Evolutionary conservation across 148 eudicot genomes (phyloP), one percentile per base, ranked within the genome.

Genomic region (Oxyria digyna): DNA sequence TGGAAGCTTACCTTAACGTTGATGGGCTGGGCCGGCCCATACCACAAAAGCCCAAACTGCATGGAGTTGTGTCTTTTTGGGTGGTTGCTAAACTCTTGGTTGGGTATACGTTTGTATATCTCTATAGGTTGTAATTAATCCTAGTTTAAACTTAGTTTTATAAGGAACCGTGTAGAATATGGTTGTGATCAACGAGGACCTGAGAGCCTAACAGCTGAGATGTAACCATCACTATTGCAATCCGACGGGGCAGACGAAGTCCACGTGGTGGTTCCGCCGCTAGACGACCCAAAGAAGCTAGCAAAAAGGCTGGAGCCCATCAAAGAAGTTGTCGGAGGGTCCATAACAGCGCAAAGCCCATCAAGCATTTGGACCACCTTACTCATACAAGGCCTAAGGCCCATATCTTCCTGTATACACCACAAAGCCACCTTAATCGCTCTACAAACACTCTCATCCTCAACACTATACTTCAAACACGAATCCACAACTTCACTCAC

Each of bases 351-450:
- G 54, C 78, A 69, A 29, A 91, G 43, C 49, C 97, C 96, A 74
- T 91, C 96, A 3, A 94, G 96, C 99, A 94, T 94, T 67, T 94
- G 99, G 20, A 88, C 97, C 3, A 94, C 97, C 74, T 76, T 87
- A 1, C 84, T 79, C 97, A 94, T 94, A 0, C 96, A 67, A 14
- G 99, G 99, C 41, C 97, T 83, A 0, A 85, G 78, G 6, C 72
- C 31, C 93, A 88, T 88, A 42, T 91, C 99, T 67, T 90, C 99
- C 52, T 94, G 99, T 72, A 94, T 91, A 74, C 99, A 94, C 99
- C 99, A 94, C 72, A 94, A 66, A 49, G 97, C 97, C 37, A 94
- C 96, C 59, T 84, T 86, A 20, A 94, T 81, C 4, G 93, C 91
- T 2, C 76, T 81, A 8, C 1, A 62, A 1, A 91, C 78, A 68